These are phyloP conservation scores for Fusarium anthophilum DNA, from an alignment of 2,329 filamentous ascomycete genomes.

Conservation along the genomic window DNA sequence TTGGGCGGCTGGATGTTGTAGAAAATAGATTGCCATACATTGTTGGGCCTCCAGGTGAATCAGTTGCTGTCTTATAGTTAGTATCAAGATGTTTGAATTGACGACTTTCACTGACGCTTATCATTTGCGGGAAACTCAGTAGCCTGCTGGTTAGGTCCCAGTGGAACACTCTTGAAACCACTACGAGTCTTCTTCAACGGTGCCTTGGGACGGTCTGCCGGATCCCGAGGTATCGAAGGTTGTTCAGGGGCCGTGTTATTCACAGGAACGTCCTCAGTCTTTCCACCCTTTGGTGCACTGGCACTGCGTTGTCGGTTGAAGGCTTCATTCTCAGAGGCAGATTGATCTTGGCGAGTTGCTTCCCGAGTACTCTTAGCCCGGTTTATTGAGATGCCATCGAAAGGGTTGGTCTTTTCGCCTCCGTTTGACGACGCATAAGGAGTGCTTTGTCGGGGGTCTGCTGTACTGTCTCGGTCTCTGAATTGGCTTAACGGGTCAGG, in stretches of 20 bases:
- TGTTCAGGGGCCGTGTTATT: neutral
- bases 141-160: conserved; percentile 17
- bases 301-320: conserved; percentile 46
- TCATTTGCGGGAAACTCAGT: conserved; percentile 11
- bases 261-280: conserved; percentile 3
- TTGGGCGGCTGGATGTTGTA: conserved; percentile 27
- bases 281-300: conserved; percentile 43
- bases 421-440: conserved; percentile 64
- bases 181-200: conserved; percentile 38
- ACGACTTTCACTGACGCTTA: conserved; percentile 19
- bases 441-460: conserved; percentile 64
- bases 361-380: conserved; percentile 59
- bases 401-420: conserved; percentile 68
- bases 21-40: conserved; percentile 55
- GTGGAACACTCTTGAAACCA: conserved; percentile 26
- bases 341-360: conserved; percentile 41
- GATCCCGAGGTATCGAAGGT: conserved; percentile 17
- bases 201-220: conserved; percentile 37
- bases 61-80: conserved; percentile 21
- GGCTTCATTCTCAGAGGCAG: conserved; percentile 32
- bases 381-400: conserved; percentile 57
- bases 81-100: neutral
- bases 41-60: conserved; percentile 49
- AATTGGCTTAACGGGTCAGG: conserved; percentile 61
- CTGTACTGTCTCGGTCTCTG: conserved; percentile 50